A percentile compares a stretch with the other conserved stretches of the same genome.
phyloP scores from a whole-genome alignment of 306 rosid species.

The Geum urbanum region DNA sequence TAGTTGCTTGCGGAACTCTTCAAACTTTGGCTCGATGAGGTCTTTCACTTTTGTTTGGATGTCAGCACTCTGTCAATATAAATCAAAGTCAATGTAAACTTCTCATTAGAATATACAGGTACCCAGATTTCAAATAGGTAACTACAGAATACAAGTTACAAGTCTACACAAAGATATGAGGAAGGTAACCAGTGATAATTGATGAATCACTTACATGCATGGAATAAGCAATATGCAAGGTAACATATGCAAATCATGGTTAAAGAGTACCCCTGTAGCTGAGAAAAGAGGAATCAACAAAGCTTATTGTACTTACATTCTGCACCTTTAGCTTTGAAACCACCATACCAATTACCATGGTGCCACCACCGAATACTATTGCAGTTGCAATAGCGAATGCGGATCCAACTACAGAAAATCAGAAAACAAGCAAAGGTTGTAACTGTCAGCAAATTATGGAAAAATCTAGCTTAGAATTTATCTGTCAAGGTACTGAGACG shows the following conservation, averaged over 20 bases:
- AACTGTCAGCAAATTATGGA: conserved; percentile 1
- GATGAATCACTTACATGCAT: background rate
- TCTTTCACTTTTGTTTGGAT: conserved; percentile 57
- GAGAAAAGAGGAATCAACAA: conserved; percentile 11
- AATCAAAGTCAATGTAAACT: conserved; percentile 13
- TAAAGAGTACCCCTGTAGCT: conserved; percentile 1
- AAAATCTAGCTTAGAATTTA: conserved; percentile 4
- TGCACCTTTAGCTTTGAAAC: conserved; percentile 65
- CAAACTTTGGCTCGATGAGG: conserved; percentile 53
- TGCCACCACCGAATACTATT: conserved; percentile 67
- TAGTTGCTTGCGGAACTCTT: conserved; percentile 48
- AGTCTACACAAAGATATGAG: background rate
- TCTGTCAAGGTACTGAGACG: background rate
- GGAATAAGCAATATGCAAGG: background rate
- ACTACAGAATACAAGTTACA: background rate
- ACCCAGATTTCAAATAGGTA: background rate
- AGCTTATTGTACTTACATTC: conserved; percentile 43
- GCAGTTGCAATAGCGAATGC: conserved; percentile 78
- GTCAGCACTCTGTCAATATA: conserved; percentile 53
- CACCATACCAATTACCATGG: conserved; percentile 56
- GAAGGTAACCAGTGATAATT: background rate
- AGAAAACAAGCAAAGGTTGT: conserved; percentile 8
- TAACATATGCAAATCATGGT: background rate
- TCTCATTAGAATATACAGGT: background rate
- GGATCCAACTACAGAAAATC: conserved; percentile 59